These are phyloP conservation scores for Guyanaporus albipodus DNA, from an alignment of 768 basidiomycete genomes.

Conservation along the genomic window DNA sequence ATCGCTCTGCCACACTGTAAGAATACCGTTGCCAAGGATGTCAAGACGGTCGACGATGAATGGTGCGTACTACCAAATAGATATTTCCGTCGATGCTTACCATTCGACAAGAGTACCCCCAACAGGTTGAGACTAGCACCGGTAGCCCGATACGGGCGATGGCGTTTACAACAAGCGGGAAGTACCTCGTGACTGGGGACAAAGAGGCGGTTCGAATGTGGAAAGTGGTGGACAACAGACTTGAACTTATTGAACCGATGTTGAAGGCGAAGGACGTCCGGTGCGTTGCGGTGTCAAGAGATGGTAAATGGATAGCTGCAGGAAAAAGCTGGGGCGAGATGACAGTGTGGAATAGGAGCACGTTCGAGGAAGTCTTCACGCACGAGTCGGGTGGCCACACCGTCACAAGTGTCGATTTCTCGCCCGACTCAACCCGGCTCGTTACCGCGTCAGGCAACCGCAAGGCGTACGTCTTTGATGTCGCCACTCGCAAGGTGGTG, in stretches of 20 bases:
- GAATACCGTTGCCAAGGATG: too few species aligned
- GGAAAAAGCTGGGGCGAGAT: constrained; percentile 8
- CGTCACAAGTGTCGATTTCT: constrained; percentile 12
- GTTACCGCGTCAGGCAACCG: constrained; percentile 5
- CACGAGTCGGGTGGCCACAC: constrained; percentile 4
- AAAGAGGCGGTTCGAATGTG: constrained; percentile 10
- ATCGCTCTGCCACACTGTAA: neutral
- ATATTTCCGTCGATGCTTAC: neutral
- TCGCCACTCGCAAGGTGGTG: neutral
- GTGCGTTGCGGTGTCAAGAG: constrained; percentile 6
- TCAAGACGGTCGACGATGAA: neutral
- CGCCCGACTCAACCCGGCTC: constrained; percentile 6
- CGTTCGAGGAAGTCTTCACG: constrained; percentile 1
- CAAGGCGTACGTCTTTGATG: constrained; percentile 4
- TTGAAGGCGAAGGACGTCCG: constrained; percentile 4
- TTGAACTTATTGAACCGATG: neutral
- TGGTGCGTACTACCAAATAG: neutral
- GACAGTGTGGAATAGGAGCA: constrained; percentile 4
- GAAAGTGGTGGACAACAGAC: neutral
- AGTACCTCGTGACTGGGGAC: constrained; percentile 8
- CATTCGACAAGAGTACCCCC: neutral
- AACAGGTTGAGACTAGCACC: neutral
- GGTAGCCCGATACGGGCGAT: constrained; percentile 3
- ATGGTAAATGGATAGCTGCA: constrained; percentile 7
- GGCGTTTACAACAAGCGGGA: constrained; percentile 3